Percentiles rank a stretch among this genome's conserved stretches.
phyloP scores from a whole-genome alignment of 2,329 filamentous ascomycete genomes.

The Epichloe sp. region DNA sequence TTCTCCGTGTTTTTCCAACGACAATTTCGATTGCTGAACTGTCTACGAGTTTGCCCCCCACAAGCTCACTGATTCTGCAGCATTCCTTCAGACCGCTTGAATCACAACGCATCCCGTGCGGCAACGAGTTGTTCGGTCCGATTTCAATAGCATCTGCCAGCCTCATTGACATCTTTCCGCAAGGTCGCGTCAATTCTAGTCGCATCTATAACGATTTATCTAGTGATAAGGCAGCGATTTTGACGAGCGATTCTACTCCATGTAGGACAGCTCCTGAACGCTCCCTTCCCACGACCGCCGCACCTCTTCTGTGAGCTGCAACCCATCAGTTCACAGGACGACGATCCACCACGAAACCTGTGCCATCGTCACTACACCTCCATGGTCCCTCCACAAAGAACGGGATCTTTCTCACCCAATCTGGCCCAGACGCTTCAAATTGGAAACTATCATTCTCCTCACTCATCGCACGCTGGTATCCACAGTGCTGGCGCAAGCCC shows the following conservation, averaged over 20 bases:
- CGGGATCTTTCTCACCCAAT: conserved; percentile 52
- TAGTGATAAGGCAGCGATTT: conserved; percentile 5
- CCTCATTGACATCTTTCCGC: neutral
- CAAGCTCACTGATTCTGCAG: conserved; percentile 13
- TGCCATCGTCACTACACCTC: conserved; percentile 25
- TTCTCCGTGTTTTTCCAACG: neutral
- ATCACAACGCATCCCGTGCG: neutral
- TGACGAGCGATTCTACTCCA: conserved; percentile 12
- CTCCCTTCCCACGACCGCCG: conserved; percentile 15
- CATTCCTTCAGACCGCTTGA: conserved; percentile 8
- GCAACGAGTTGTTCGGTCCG: neutral
- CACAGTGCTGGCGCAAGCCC: conserved; percentile 48
- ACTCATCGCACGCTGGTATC: conserved; percentile 42
- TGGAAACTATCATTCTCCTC: conserved; percentile 40
- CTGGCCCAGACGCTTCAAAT: conserved; percentile 45
- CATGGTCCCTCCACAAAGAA: conserved; percentile 48
- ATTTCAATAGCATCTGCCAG: neutral
- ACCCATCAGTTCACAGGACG: conserved; percentile 23
- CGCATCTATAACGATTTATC: neutral
- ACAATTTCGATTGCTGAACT: conserved; percentile 10
- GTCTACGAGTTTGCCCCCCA: conserved; percentile 9
- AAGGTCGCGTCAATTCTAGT: neutral
- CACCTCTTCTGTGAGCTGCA: conserved; percentile 19
- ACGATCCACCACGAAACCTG: conserved; percentile 19
- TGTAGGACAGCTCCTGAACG: conserved; percentile 20